Conservation (phyloP, 2,329 filamentous ascomycete genomes). For the Graphium sp. region DNA sequence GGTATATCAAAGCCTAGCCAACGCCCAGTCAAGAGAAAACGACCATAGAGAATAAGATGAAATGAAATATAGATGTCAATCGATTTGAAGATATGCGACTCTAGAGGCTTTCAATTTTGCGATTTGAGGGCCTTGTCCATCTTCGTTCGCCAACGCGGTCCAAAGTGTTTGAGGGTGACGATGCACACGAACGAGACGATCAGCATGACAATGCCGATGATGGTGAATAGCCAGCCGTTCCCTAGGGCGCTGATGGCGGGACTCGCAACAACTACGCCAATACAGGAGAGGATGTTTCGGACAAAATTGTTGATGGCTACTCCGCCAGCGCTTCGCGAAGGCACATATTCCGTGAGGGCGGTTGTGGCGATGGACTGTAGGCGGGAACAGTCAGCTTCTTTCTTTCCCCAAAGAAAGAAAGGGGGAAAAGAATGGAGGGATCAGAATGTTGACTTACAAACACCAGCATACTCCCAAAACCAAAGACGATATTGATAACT, state of each 20-base stretch:
- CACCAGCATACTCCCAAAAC: slow-evolving; percentile 62
- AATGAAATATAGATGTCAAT: slow-evolving; percentile 5
- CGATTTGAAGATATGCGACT: background rate
- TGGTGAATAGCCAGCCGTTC: slow-evolving; percentile 62
- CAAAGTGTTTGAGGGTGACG: slow-evolving; percentile 42
- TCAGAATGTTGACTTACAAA: slow-evolving; percentile 35
- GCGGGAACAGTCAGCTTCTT: too few species aligned
- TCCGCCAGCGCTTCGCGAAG: slow-evolving; percentile 49
- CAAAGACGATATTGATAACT: slow-evolving; percentile 58
- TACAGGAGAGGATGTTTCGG: slow-evolving; percentile 60
- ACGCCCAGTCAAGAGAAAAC: too few species aligned
- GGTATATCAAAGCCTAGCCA: too few species aligned
- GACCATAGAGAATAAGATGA: too few species aligned
- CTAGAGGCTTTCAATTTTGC: slow-evolving; percentile 9
- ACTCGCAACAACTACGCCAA: slow-evolving; percentile 51
- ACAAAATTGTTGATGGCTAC: slow-evolving; percentile 73
- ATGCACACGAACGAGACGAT: slow-evolving; percentile 39
- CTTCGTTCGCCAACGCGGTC: slow-evolving; percentile 41
- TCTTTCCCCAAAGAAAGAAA: background rate
- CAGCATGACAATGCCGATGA: slow-evolving; percentile 31
- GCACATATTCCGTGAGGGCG: slow-evolving; percentile 77
- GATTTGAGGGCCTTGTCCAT: slow-evolving; percentile 42
- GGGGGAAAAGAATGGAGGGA: background rate
- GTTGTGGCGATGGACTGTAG: slow-evolving; percentile 47
- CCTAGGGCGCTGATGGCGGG: slow-evolving; percentile 57